Percentiles rank a stretch among this genome's conserved stretches.
Evolutionary conservation across 1,284 basidiomycete species (phyloP).

Genomic region (Trametes polyzona): DNA sequence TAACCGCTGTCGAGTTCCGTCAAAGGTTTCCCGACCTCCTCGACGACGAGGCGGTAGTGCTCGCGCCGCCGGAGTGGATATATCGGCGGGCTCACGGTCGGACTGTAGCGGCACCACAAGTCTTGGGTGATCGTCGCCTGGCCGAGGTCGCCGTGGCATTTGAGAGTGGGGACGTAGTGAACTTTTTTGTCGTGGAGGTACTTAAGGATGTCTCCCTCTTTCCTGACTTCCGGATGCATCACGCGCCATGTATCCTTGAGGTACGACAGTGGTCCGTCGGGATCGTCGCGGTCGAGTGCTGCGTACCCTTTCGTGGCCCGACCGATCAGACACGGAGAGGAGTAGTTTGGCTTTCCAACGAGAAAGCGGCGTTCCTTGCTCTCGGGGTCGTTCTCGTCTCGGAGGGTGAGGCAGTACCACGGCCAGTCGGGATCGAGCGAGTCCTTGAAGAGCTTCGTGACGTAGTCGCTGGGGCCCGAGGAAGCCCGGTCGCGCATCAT

Average conservation of each 20-base stretch:
- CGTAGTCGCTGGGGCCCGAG: neutral
- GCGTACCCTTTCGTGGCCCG: constrained; percentile 6
- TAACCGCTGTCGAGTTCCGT: neutral
- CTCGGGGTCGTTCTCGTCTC: neutral
- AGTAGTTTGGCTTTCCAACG: constrained; percentile 10
- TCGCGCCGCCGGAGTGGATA: constrained; percentile 4
- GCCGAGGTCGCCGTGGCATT: constrained; percentile 7
- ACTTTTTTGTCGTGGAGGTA: constrained; percentile 1
- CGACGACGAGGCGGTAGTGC: constrained; percentile 16
- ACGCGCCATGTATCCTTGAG: constrained; percentile 18
- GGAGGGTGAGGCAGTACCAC: constrained; percentile 1
- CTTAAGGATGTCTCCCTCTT: neutral
- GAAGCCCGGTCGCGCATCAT: no score
- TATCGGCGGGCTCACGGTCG: no score
- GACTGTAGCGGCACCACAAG: neutral
- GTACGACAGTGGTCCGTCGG: neutral
- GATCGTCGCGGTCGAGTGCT: neutral
- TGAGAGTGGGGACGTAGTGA: neutral
- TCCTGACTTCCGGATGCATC: neutral
- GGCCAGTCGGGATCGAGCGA: neutral
- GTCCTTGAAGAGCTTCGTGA: neutral
- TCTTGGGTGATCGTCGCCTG: constrained; percentile 6
- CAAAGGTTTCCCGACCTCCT: constrained; percentile 11
- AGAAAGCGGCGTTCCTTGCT: neutral
- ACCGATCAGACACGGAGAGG: neutral